phyloP scores from a whole-genome alignment of 352 stramenopile genomes.

The Poterioochromonas sp. region DNA sequence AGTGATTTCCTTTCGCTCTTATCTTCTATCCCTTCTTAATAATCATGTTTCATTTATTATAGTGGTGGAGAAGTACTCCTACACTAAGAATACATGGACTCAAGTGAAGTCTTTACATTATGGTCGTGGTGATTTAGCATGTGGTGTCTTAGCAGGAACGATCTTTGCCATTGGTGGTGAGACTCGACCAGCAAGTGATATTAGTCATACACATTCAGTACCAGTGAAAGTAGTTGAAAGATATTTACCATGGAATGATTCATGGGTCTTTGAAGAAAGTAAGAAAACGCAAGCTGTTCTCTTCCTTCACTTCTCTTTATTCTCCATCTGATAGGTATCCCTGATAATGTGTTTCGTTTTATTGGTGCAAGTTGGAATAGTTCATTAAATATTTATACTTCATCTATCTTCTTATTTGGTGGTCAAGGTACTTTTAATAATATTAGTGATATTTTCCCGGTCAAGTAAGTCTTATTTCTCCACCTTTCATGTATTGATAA shows the following conservation, averaged over 20 bases:
- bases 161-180: slow-evolving; percentile 7
- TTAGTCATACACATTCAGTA: neutral
- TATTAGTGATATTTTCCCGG: neutral
- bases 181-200: neutral
- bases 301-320: neutral
- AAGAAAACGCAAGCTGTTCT: neutral
- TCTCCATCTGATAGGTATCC: neutral
- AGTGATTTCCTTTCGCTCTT: too few species aligned
- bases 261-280: slow-evolving; percentile 5
- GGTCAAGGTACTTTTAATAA: slow-evolving; percentile 14
- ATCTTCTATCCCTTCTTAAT: too few species aligned
- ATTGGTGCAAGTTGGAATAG: neutral
- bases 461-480: neutral
- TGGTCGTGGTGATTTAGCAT: slow-evolving; percentile 27
- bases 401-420: slow-evolving; percentile 7
- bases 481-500: too few species aligned
- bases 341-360: neutral
- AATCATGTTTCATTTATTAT: too few species aligned
- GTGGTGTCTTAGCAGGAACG: neutral
- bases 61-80: neutral
- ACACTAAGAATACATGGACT: neutral
- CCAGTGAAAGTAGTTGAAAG: neutral
- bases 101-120: neutral
- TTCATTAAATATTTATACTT: neutral
- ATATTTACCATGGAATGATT: neutral